Evolutionary conservation across 2,329 filamentous ascomycete species (phyloP), one percentile per base, ranked within the genome.

Genomic region (Penicillium sp.): DNA sequence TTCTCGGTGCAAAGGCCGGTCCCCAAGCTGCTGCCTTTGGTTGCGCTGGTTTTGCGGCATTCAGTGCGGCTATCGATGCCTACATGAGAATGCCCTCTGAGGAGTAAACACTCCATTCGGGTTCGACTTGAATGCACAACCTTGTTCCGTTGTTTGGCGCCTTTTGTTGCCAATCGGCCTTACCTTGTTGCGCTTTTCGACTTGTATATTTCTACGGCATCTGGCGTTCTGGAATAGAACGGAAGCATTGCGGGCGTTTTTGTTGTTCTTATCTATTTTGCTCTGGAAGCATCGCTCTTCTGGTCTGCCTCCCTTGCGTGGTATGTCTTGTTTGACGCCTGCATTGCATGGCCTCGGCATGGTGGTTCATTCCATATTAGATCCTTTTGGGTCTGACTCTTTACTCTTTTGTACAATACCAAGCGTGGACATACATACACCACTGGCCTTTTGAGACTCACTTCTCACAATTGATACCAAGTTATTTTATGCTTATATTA

Each of bases 1-100:
- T 94, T 52, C 76, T 99, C 61, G 93, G 91, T 45, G 86, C 89
- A 60, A 90, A 88, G 66, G 93, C 90, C 0, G 94, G 94, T 0
- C 94, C 94, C 8, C 90, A 94, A 77, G 94, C 93, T 31, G 89
- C 90, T 47, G 88, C 86, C 1, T 82, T 95, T 4, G 94, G 94
- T 1, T 97, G 93, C 74, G 89, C 86, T 12, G 94, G 93, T 0
- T 99, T 99, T 75, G 94, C 94, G 54, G 92, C 90, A 1, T 97
- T 97, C 67, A 90, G 86, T 72, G 86, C 89, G 14, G 93, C 92
- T 0, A 97, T 97, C 71, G 93, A 97, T 80, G 86, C 85, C 35
- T 97, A 91, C 72, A 90, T 97, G 90, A 78, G 89, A 66, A 88
- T 88, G 81, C 88, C 89, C 11, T 69, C 69, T 56, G 63, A 84